These are phyloP conservation scores for Rhynchosporium graminicola DNA, from an alignment of 2,329 filamentous ascomycete species.

Conservation along the genomic window DNA sequence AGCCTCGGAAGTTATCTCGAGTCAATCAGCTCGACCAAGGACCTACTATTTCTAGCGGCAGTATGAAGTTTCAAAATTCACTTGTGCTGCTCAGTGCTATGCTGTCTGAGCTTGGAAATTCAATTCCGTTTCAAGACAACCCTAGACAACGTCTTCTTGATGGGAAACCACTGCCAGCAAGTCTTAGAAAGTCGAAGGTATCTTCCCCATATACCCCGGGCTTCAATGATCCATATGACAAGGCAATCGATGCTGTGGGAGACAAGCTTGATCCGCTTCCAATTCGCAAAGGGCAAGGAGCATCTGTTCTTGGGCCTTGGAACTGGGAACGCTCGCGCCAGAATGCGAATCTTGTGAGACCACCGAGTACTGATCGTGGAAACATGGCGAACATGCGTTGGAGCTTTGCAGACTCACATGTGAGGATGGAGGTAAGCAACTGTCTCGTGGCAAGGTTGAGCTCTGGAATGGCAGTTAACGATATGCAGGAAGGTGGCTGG, in stretches of 20 bases:
- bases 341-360: constrained; percentile 69
- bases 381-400: constrained; percentile 72
- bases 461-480: constrained; percentile 9
- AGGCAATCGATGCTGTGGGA: constrained; percentile 60
- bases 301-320: constrained; percentile 68
- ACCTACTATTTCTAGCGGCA: constrained; percentile 14
- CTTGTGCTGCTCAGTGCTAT: constrained; percentile 30
- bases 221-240: constrained; percentile 62
- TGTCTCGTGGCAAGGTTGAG: background rate
- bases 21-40: constrained; percentile 3
- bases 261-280: constrained; percentile 65
- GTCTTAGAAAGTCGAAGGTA: constrained; percentile 38
- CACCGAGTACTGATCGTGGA: constrained; percentile 71
- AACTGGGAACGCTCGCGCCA: constrained; percentile 69
- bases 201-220: constrained; percentile 58
- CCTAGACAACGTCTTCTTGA: constrained; percentile 56
- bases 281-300: constrained; percentile 63
- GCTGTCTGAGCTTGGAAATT: constrained; percentile 31
- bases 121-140: constrained; percentile 48
- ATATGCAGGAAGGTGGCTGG: constrained; percentile 68
- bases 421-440: constrained; percentile 59
- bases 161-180: constrained; percentile 49
- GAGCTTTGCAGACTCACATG: constrained; percentile 66
- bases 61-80: constrained; percentile 34
- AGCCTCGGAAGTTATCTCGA: background rate